Conservation (phyloP, 1,139 yeast species). For the Suhomyces maxii region DNA sequence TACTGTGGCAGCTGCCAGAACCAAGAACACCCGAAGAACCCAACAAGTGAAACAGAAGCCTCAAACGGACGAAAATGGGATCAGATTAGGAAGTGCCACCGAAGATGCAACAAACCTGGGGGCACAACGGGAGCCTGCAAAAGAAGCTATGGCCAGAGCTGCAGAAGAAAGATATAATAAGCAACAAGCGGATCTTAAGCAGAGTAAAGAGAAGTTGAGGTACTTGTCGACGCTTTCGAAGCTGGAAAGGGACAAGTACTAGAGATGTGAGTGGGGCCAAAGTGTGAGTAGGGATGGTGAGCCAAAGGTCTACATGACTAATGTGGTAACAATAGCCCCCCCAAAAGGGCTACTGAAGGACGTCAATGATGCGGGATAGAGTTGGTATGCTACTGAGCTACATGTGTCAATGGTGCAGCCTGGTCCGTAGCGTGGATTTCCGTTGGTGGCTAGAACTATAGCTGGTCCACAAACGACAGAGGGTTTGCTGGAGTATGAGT, state of each 20-base stretch:
- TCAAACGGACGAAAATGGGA: not conserved
- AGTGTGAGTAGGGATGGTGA: not conserved
- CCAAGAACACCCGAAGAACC: not conserved
- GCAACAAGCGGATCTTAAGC: conserved; percentile 25
- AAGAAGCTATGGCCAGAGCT: conserved; percentile 38
- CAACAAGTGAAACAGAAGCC: not conserved
- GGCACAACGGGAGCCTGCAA: conserved; percentile 10
- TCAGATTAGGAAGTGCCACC: conserved; percentile 3
- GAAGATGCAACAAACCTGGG: not conserved
- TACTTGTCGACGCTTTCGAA: conserved; percentile 31
- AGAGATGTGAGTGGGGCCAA: not conserved
- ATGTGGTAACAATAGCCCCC: no score
- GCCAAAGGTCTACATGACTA: not conserved
- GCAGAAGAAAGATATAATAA: conserved; percentile 35
- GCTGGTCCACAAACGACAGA: no score
- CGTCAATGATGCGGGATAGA: no score
- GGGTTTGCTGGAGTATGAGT: no score
- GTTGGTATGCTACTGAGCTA: no score
- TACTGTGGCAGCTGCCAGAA: not conserved
- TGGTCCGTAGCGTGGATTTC: no score
- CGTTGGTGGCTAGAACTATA: no score
- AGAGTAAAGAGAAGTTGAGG: conserved; percentile 31
- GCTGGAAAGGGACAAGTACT: conserved; percentile 34
- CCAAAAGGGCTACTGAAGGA: no score
- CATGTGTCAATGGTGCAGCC: no score